Evolutionary conservation across 306 rosid genomes (phyloP).

Genomic region (Clitoria ternatea): DNA sequence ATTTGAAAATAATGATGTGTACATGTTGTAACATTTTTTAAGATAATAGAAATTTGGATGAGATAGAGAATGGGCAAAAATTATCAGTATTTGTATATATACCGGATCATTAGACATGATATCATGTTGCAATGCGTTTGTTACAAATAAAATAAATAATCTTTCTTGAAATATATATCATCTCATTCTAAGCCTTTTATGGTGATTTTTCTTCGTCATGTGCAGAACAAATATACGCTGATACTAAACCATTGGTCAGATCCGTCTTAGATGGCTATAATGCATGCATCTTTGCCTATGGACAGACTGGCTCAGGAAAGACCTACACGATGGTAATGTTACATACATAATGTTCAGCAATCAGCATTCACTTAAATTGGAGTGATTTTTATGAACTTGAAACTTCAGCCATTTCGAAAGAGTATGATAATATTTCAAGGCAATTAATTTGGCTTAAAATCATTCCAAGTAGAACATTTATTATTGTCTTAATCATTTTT

Average conservation of each 20-base stretch:
- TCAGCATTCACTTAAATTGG: background rate
- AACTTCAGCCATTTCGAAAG: background rate
- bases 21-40: background rate
- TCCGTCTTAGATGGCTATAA: slow-evolving; percentile 89
- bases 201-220: slow-evolving; percentile 14
- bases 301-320: slow-evolving; percentile 99
- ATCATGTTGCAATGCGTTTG: background rate
- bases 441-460: background rate
- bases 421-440: background rate
- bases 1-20: background rate
- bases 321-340: slow-evolving; percentile 92
- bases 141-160: background rate
- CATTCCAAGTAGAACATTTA: background rate
- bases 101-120: background rate
- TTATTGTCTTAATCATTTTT: slow-evolving; percentile 5
- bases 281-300: slow-evolving; percentile 94
- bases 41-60: background rate
- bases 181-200: slow-evolving; percentile 18
- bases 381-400: background rate
- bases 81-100: background rate
- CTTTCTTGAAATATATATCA: background rate
- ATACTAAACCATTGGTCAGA: slow-evolving; percentile 76
- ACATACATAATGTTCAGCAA: background rate
- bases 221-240: slow-evolving; percentile 88
- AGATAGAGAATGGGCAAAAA: background rate